A percentile compares a stretch with the other conserved stretches of the same genome.
Evolutionary conservation across 768 basidiomycete species (phyloP).

Genomic region (Rickenella mellea): DNA sequence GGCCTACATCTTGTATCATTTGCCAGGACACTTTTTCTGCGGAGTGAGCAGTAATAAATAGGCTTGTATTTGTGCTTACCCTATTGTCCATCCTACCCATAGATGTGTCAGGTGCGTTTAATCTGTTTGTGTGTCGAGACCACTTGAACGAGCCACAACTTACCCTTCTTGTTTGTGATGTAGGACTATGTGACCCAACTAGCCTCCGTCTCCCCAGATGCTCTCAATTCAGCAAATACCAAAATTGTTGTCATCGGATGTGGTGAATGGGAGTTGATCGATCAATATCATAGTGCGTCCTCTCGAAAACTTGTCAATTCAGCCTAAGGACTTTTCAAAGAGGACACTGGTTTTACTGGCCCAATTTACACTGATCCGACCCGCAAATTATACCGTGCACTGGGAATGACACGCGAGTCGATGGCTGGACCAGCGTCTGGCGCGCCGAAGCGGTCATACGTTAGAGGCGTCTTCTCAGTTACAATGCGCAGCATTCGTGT

Average conservation of each 20-base stretch:
- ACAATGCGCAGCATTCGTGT: constrained; percentile 37
- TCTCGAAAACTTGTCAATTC: background rate
- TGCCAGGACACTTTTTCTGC: constrained; percentile 55
- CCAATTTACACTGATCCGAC: constrained; percentile 59
- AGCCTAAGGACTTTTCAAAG: constrained; percentile 15
- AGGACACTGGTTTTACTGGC: constrained; percentile 34
- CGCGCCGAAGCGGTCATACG: constrained; percentile 36
- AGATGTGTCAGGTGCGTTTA: constrained; percentile 34
- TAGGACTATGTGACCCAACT: constrained; percentile 43
- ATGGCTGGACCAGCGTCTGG: constrained; percentile 35
- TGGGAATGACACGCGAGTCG: constrained; percentile 50
- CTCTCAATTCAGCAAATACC: constrained; percentile 28
- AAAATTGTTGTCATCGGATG: constrained; percentile 49
- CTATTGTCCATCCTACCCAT: background rate
- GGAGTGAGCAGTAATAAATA: constrained; percentile 30
- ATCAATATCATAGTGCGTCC: constrained; percentile 34
- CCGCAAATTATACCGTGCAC: constrained; percentile 43
- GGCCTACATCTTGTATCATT: background rate
- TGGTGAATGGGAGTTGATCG: constrained; percentile 44
- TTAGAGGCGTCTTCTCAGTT: constrained; percentile 22
- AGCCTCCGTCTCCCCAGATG: constrained; percentile 28
- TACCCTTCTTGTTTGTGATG: background rate
- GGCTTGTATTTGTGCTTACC: background rate
- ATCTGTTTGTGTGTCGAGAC: background rate
- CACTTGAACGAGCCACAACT: background rate